Percentiles rank a stretch among this genome's conserved stretches.
Conservation (phyloP, 805 yeast species). For the Teunomyces tritomae region DNA sequence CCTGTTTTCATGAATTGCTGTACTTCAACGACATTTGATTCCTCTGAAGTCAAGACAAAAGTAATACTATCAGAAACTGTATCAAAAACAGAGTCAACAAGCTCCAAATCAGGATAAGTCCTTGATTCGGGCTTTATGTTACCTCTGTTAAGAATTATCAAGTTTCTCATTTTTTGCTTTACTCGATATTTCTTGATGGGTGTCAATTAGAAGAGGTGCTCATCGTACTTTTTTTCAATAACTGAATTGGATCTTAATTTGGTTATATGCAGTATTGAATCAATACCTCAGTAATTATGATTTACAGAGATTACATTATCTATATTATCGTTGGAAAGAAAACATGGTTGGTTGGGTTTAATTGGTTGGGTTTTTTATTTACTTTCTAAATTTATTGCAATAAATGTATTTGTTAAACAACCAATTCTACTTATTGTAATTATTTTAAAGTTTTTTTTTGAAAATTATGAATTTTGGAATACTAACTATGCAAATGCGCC, state of each 20-base stretch:
- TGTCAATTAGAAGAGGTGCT: background rate
- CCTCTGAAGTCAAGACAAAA: slow-evolving; percentile 53
- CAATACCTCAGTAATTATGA: background rate
- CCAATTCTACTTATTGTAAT: background rate
- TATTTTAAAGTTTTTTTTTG: slow-evolving; percentile 1
- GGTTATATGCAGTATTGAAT: background rate
- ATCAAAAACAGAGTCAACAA: slow-evolving; percentile 61
- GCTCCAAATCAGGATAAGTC: slow-evolving; percentile 64
- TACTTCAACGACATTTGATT: slow-evolving; percentile 62
- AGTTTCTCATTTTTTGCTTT: slow-evolving; percentile 43
- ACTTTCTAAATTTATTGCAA: no score
- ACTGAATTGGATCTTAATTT: background rate
- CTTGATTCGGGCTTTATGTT: slow-evolving; percentile 48
- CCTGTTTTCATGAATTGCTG: slow-evolving; percentile 73
- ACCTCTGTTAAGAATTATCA: slow-evolving; percentile 54
- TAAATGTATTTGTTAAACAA: no score
- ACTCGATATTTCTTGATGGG: background rate
- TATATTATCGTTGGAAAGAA: no score
- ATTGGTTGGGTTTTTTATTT: no score
- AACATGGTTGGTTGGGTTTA: no score
- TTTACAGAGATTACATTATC: no score
- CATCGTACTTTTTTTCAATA: slow-evolving; percentile 2
- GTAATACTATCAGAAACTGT: slow-evolving; percentile 72
- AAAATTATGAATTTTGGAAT: background rate
- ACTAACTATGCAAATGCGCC: background rate